Base-by-base conservation (phyloP, 2,329 filamentous ascomycete species). In the Talaromyces sp. region DNA sequence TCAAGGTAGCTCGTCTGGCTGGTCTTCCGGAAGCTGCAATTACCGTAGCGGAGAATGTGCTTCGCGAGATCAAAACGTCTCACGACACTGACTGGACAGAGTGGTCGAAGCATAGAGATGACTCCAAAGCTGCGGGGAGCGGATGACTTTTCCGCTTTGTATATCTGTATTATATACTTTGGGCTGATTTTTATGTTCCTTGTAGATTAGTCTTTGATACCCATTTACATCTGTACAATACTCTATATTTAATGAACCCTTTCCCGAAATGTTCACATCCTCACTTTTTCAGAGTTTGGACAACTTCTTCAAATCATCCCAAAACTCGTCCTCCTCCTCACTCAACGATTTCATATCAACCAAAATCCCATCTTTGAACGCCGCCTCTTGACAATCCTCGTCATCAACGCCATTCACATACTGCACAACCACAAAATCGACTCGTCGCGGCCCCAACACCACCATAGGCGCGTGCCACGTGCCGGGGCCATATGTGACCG, bases 401-500 rank as follows among this genome's bases (percentile, higher is more conserved):
- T 83, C 78, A 0, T 79, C 84, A 12, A 95, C 88, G 1, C 90
- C 92, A 75, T 96, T 98, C 37, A 88, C 87, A 79, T 90, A 95
- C 79, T 98, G 93, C 67, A 90, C 85, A 1, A 98, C 93, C 5
- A 96, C 85, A 75, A 97, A 98, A 72, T 95, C 91, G 55, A 97
- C 81, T 21, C 87, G 82, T 60, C 80, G 77, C 50, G 78, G 75
- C 0, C 93, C 93, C 56, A 98, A 76, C 16, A 91, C 92, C 14
- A 92, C 90, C 93, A 99, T 98, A 0, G 95, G 95, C 65, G 93
- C 92, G 80, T 99, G 95, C 93, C 88, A 99, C 60, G 92, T 97
- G 5, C 92, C 95, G 1, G 90, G 87, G 1, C 85, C 92, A 75
- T 98, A 99, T 2, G 92, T 97, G 14, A 99, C 91, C 11, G 92